Conservation (phyloP, 768 basidiomycete genomes). For the Trametes meyenii region DNA sequence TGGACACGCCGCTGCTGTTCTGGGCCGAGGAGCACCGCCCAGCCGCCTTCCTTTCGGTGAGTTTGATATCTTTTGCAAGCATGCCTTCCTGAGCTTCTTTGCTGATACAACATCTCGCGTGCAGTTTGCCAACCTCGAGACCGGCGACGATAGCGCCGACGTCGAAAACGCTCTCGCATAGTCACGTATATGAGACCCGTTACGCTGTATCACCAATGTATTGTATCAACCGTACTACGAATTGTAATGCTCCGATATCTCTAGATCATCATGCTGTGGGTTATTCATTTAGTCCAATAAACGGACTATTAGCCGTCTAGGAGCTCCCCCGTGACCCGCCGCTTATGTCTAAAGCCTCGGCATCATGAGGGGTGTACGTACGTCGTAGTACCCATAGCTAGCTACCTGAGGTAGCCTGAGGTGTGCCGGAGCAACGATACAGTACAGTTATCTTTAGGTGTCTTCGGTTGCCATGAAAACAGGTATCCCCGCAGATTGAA, state of each 20-base stretch:
- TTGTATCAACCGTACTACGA: conserved; percentile 14
- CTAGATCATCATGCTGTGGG: not conserved
- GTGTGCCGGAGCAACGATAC: no score
- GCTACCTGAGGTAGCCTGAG: no score
- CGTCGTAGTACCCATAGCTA: no score
- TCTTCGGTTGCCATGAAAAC: no score
- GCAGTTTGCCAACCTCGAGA: conserved; percentile 88
- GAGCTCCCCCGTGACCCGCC: no score
- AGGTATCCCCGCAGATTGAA: no score
- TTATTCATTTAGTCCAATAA: not conserved
- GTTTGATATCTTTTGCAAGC: conserved; percentile 27
- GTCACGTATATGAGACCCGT: conserved; percentile 31
- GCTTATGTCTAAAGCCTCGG: no score
- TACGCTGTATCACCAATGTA: conserved; percentile 20
- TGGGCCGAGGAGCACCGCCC: conserved; percentile 97
- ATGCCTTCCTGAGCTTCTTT: conserved; percentile 19
- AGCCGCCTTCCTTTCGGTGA: conserved; percentile 88
- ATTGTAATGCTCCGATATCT: conserved; percentile 15
- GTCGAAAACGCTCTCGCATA: conserved; percentile 94
- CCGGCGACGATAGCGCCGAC: conserved; percentile 91
- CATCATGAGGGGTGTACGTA: no score
- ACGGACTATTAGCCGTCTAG: no score
- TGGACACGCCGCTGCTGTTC: conserved; percentile 94
- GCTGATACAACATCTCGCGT: conserved; percentile 4
- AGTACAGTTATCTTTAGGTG: no score